Evolutionary conservation across 306 rosid genomes (phyloP), one percentile per base, ranked within the genome.

Genomic region (Morella rubra): DNA sequence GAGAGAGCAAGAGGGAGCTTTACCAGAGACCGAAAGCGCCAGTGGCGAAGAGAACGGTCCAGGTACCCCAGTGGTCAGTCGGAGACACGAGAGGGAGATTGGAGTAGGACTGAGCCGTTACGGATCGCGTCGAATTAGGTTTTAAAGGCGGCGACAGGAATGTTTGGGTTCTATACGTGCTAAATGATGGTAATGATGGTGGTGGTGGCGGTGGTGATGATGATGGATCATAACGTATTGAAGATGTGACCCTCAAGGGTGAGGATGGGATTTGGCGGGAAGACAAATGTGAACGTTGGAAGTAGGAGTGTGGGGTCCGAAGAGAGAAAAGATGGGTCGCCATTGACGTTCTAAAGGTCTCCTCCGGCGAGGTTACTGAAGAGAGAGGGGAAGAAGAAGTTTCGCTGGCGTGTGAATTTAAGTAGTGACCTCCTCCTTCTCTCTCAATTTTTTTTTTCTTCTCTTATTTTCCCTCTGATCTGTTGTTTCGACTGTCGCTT

Each of bases 21-120:
- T 73, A 87, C 93, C 97, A 92, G 79, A 92, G 65, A 71, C 96
- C 96, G 19, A 92, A 85, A 32, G 96, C 93, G 6, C 88, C 93
- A 0, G 82, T 47, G 50, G 93, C 86, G 61, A 90, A 88, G 76
- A 90, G 87, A 62, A 82, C 86, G 32, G 91, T 81, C 96, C 91
- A 92, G 80, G 72, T 90, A 69, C 93, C 93, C 96, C 91, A 92
- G 51, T 87, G 83, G 44, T 92, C 97, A 16, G 82, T 77, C 2
- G 96, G 87, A 71, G 93, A 80, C 73, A 92, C 75, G 53, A 92
- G 88, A 54, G 96, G 92, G 20, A 18, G 72, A 71, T 51, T 81
- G 44, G 83, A 77, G 13, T 83, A 86, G 19, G 88, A 81, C 45
- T 73, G 50, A 45, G 81, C 81, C 15, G 71, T 55, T 18, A 82